These are phyloP conservation scores for Tothia fuscella DNA, from an alignment of 2,329 filamentous ascomycete genomes.

Conservation along the genomic window DNA sequence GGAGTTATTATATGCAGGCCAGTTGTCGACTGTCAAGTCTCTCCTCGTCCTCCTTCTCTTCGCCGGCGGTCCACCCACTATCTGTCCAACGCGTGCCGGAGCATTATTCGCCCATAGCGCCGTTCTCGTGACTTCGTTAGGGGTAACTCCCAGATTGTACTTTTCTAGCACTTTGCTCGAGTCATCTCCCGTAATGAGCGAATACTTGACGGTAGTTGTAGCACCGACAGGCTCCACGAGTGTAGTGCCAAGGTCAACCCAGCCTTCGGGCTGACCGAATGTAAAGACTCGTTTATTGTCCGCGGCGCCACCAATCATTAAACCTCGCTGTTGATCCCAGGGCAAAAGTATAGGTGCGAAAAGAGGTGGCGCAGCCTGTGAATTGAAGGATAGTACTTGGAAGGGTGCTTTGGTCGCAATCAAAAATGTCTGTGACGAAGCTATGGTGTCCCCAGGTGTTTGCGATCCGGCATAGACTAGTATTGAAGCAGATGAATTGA, in stretches of 20 bases:
- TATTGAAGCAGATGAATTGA: slow-evolving; percentile 58
- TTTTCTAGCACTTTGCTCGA: slow-evolving; percentile 66
- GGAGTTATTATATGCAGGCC: slow-evolving; percentile 69
- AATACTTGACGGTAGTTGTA: slow-evolving; percentile 47
- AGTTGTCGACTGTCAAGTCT: slow-evolving; percentile 48
- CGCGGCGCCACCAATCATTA: slow-evolving; percentile 61
- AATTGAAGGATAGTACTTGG: slow-evolving; percentile 45
- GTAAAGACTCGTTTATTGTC: slow-evolving; percentile 58
- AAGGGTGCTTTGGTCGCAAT: slow-evolving; percentile 57
- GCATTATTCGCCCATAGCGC: slow-evolving; percentile 51
- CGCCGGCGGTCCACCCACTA: slow-evolving; percentile 22
- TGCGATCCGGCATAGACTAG: slow-evolving; percentile 70
- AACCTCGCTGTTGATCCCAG: slow-evolving; percentile 59
- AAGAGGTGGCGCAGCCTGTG: slow-evolving; percentile 46
- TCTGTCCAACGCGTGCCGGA: slow-evolving; percentile 34
- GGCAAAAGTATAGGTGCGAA: slow-evolving; percentile 59
- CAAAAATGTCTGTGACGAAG: slow-evolving; percentile 64
- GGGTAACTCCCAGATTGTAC: slow-evolving; percentile 62
- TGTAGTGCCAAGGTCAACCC: slow-evolving; percentile 54
- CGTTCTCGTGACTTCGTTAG: slow-evolving; percentile 62
- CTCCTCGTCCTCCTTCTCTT: slow-evolving; percentile 31
- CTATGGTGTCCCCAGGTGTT: slow-evolving; percentile 39
- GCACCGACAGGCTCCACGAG: slow-evolving; percentile 44
- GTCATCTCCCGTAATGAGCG: slow-evolving; percentile 60
- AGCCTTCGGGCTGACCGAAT: slow-evolving; percentile 53